Conservation (phyloP, 192 early-diverging fungal species). For the Rhizoclosmatium globosum region DNA sequence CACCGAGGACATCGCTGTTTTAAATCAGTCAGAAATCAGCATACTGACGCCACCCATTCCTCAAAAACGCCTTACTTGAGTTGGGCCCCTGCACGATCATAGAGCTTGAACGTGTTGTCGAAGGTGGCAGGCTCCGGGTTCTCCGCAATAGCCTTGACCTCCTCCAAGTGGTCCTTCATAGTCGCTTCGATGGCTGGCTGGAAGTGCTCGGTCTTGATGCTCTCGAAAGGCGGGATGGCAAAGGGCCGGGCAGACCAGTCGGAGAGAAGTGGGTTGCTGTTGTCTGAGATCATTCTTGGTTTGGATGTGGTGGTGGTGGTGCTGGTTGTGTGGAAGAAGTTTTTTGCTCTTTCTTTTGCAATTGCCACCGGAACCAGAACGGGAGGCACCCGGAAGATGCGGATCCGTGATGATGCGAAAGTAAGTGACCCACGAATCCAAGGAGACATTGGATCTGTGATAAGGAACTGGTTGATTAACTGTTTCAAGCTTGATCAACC, state of each 20-base stretch:
- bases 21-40: neutral
- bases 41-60: neutral
- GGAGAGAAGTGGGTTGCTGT: neutral
- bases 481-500: too few relatives aligned
- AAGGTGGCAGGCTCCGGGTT: slow-evolving; percentile 7
- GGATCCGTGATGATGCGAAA: too few relatives aligned
- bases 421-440: too few relatives aligned
- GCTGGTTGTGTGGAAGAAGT: too few relatives aligned
- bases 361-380: too few relatives aligned
- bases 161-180: neutral
- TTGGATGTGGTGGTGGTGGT: neutral
- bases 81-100: slow-evolving; percentile 1
- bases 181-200: neutral
- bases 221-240: neutral
- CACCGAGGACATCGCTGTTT: neutral
- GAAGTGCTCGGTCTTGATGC: neutral
- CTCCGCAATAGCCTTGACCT: neutral
- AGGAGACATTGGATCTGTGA: too few relatives aligned
- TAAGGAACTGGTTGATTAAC: too few relatives aligned
- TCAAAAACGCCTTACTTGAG: neutral
- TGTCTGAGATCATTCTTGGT: neutral
- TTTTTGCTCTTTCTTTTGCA: too few relatives aligned
- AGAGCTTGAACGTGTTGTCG: slow-evolving; percentile 14
- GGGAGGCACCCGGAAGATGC: too few relatives aligned
- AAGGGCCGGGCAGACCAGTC: slow-evolving; percentile 1